Conservation (phyloP, 306 rosid species). For the Medicago lupulina region DNA sequence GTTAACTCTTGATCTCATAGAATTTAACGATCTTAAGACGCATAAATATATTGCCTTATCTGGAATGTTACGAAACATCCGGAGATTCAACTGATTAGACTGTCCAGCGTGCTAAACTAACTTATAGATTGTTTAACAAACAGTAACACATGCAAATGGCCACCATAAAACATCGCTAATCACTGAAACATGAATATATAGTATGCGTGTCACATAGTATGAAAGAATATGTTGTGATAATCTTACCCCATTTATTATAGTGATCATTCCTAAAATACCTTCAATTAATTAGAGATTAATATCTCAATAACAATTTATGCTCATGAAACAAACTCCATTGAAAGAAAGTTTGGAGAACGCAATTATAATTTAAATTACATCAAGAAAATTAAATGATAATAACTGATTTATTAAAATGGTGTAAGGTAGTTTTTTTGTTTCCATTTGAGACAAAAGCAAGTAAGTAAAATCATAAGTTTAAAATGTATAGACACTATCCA, state of each 20-base stretch:
- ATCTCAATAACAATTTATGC: neutral
- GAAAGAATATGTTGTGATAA: no score
- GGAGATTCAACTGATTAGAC: conserved; percentile 4
- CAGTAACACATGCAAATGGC: neutral
- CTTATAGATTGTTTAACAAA: neutral
- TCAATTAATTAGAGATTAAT: neutral
- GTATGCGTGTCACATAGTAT: no score
- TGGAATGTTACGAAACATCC: no score
- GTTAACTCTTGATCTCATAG: neutral
- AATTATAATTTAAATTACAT: neutral
- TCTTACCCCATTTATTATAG: neutral
- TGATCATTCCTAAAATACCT: neutral
- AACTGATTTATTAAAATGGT: neutral
- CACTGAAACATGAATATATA: neutral
- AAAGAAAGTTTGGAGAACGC: neutral
- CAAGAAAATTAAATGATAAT: neutral
- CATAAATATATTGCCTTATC: neutral
- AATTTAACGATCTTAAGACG: conserved; percentile 17
- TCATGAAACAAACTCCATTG: neutral
- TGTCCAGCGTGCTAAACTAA: neutral
- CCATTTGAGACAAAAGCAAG: neutral
- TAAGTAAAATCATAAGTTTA: conserved; percentile 3
- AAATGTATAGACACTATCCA: conserved; percentile 14
- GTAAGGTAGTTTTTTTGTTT: neutral
- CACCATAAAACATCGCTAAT: neutral